These are phyloP conservation scores for Pythium monospermum DNA, from an alignment of 352 stramenopile genomes.

Conservation along the genomic window DNA sequence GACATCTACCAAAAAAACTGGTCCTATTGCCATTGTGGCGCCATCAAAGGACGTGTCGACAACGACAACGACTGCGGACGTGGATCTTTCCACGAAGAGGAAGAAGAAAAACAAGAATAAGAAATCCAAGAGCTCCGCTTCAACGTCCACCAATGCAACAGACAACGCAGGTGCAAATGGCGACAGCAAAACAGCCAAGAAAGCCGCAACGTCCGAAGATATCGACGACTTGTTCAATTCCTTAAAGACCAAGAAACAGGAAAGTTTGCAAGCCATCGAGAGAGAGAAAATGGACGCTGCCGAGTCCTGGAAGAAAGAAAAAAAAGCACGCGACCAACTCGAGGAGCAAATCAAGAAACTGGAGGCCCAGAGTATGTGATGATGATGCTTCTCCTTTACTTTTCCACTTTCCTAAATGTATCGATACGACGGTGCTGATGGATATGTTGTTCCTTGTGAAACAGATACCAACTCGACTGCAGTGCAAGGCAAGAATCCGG, in stretches of 20 bases:
- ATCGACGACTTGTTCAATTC: slow-evolving; percentile 80
- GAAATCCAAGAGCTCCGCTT: no score
- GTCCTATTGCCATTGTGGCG: not conserved
- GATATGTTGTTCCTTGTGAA: slow-evolving; percentile 1
- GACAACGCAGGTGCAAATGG: not conserved
- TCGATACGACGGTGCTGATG: slow-evolving; percentile 4
- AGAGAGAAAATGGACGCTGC: slow-evolving; percentile 47
- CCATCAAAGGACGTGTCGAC: slow-evolving; percentile 1
- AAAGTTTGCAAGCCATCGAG: slow-evolving; percentile 50
- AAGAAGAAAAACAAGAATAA: slow-evolving; percentile 64
- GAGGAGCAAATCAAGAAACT: slow-evolving; percentile 80
- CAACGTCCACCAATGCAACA: slow-evolving; percentile 22
- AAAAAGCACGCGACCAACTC: slow-evolving; percentile 58
- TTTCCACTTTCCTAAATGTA: not conserved
- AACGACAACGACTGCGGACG: not conserved
- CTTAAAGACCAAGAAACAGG: slow-evolving; percentile 72
- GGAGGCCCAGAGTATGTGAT: slow-evolving; percentile 69
- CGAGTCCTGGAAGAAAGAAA: slow-evolving; percentile 32
- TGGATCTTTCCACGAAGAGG: slow-evolving; percentile 9
- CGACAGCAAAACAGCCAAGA: slow-evolving; percentile 6
- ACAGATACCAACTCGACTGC: slow-evolving; percentile 80
- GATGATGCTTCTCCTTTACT: not conserved
- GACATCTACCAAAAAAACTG: slow-evolving; percentile 25
- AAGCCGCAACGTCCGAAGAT: slow-evolving; percentile 32
- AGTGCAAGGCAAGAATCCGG: slow-evolving; percentile 49